Base-by-base conservation (phyloP, 345 rosid genomes). In the Turnera subulata region DNA sequence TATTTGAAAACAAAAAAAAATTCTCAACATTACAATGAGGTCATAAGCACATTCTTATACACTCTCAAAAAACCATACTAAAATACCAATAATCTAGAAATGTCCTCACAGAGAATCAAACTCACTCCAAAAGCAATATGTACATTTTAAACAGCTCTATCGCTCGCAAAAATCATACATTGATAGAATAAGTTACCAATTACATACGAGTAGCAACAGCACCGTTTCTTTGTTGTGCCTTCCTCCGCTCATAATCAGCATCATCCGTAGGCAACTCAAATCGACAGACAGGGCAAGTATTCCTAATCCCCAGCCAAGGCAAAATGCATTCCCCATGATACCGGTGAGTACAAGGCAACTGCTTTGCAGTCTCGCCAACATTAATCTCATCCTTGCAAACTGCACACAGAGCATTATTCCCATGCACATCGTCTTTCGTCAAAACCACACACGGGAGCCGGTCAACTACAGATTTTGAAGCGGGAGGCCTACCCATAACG, bases 221-320 rank as follows among this genome's bases (percentile, higher is more conserved):
- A 35, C 29, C 68, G 50, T 63, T 69, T 60, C 79, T 63, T 37
- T 39, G 62, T 46, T 54, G 61, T 35, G 39, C 68, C 76, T 73
- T 80, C 62, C 67, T 71, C 78, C 76, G 74, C 66, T 89, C 98
- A 48, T 82, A 80, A 17, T 84, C 89, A 57, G 70, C 71, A 70
- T 86, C 86, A 67, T 86, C 95, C 1, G 98, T 86, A 56, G 91
- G 95, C 68, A 92, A 67, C 78, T 92, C 96, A 61, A 72, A 73
- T 32, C 96, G 80, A 71, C 96, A 92, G 61, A 92, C 89, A 17
- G 96, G 98, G 46, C 98, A 92, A 11, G 98, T 84, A 58, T 86
- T 92, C 78, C 93, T 80, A n/a, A 89, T 83, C 46, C 69, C 66
- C 32, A 92, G 78, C 98, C 98, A 92, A 7, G 88, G 91, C 21